These are phyloP conservation scores for Emmonsiellopsis sp. DNA, from an alignment of 2,329 filamentous ascomycete species.

Conservation along the genomic window DNA sequence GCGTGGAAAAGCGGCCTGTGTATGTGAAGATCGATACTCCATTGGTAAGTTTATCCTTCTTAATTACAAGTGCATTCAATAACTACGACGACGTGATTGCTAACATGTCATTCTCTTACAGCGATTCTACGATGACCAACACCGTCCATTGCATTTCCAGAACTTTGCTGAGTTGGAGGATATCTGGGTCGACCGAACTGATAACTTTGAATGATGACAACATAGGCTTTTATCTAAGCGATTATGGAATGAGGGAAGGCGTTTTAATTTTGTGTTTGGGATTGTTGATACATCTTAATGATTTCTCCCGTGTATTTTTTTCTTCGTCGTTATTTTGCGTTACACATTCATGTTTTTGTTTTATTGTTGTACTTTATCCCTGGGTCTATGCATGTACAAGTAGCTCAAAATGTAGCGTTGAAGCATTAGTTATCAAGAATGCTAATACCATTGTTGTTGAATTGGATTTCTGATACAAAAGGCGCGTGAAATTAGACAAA, in stretches of 20 bases:
- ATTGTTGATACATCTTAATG: constrained; percentile 14
- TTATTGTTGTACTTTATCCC: constrained; percentile 1
- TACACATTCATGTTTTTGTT: constrained; percentile 6
- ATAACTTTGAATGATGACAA: constrained; percentile 74
- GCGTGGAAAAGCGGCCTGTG: constrained; percentile 81
- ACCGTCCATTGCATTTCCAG: constrained; percentile 90
- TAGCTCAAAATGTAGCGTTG: no score
- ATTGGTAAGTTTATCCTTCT: constrained; percentile 24
- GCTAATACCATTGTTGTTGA: no score
- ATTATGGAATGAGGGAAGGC: neutral
- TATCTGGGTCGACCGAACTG: constrained; percentile 84
- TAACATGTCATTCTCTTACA: constrained; percentile 12
- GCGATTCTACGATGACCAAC: constrained; percentile 84
- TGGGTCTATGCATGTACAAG: no score
- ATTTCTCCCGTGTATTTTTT: constrained; percentile 6
- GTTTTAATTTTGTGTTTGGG: neutral
- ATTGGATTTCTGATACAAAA: no score
- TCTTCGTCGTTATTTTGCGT: constrained; percentile 8
- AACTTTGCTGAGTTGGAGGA: constrained; percentile 97
- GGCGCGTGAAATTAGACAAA: no score
- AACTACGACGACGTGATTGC: neutral
- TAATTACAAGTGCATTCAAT: neutral
- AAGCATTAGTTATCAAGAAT: no score
- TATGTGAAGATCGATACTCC: constrained; percentile 93
- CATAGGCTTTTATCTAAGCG: neutral